Evolutionary conservation across 176 grass and related monocot genomes (phyloP), one percentile per base, ranked within the genome.

Genomic region (Tillandsia fasciculata): DNA sequence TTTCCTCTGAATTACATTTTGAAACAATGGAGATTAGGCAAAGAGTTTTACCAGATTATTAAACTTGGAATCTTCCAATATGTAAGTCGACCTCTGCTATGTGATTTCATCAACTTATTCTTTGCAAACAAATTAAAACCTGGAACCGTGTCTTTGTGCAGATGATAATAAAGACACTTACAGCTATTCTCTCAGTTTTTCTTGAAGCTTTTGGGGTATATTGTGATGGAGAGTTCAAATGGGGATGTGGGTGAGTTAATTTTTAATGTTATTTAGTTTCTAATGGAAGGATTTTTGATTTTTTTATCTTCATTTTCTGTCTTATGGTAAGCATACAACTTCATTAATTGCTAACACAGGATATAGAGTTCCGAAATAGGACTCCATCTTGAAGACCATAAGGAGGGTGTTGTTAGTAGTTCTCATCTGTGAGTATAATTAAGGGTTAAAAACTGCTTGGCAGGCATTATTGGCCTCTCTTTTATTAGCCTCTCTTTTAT

Each of bases 11-110:
- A 92, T 78, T 90, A 77, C 83, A 81, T 97, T 50, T 26, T 92
- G 71, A 87, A 85, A 68, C 93, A 89, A 14, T 97, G 93, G 89
- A 92, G 76, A 90, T 20, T 97, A 48, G 86, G 89, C 48, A 72
- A 67, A 2, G 85, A 75, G 48, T 92, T 97, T 77, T 97, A 97
- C 65, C 84, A 79, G 56, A 83, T 92, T 73, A 92, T 97, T 73
- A 97, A 92, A 78, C 87, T 97, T 72, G 94, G 94, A 73, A 87
- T 97, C 79, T 92, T 92, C 78, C 94, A 97, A 90, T 97, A 97
- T 76, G 89, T 96, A 96, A 78, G 80, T 70, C 18, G 13, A 66
- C 73, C 50, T 65, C 17, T 54, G 48, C 48, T 61, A 69, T 64
- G 68, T 51, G 68, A 9, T 53, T 51, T 56, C 9, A 15, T 71